Base-by-base conservation (phyloP, 768 basidiomycete genomes). In the Leucogyrophana mollusca region DNA sequence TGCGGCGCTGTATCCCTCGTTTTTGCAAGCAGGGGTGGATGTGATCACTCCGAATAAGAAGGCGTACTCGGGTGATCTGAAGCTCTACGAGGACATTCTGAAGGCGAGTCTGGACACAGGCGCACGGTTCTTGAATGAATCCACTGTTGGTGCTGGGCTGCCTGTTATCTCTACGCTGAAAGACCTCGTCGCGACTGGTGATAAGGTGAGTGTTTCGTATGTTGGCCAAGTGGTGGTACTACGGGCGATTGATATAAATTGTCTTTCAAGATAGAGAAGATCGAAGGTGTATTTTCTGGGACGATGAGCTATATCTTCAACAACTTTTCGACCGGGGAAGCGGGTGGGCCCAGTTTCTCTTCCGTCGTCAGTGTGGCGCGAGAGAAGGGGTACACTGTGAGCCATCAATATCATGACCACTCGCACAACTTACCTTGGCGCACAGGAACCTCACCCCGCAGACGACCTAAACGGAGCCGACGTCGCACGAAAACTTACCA, bases 241-340 rank as follows among this genome's bases (percentile, higher is more conserved):
- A 10, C n/a, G 20, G 43, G 24, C 23, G 25, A 45, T 37, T 9
- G n/a, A 21, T 11, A 6, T 16, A 20, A 41, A 24, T 18, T 39
- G 16, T 35, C 14, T 38, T 35, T 38, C 20, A 50, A 90, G 86
- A 73, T 95, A 51, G 70, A 76, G 57, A 95, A 91, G 74, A 90
- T 98, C 54, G 96, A 99, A 66, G 96, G 96, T 32, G 96, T 98
- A 17, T 91, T 99, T 67, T 94, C 90, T 4, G 96, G 96, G 8
- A 99, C 96, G 3, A 82, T 99, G 77, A 92, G 88, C 62, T 99
- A 98, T 72, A 98, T 99, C 71, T 99, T 99, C 78, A 98, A 98
- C 71, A 84, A 93, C 91, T 94, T 71, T 85, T 66, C 90, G 2
- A 85, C 82, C 4, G 83, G 80, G 2, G 74, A 77, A 37, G 69